Evolutionary conservation across 495 filamentous ascomycete genomes (phyloP).

Genomic region (Bryoglossum gracile): DNA sequence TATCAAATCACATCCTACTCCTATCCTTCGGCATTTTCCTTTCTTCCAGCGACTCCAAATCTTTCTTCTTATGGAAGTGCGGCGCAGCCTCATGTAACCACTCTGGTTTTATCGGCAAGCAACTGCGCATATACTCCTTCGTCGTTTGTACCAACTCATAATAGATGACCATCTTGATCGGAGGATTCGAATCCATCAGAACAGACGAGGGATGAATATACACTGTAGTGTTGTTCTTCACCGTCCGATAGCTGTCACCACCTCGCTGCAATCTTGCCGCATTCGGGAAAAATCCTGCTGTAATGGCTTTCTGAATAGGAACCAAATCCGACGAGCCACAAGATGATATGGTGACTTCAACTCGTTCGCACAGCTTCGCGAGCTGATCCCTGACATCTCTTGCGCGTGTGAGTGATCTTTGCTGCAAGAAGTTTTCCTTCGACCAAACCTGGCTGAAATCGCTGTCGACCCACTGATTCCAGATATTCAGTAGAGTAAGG

Average conservation of each 20-base stretch:
- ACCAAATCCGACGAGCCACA: conserved; percentile 62
- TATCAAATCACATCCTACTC: conserved; percentile 18
- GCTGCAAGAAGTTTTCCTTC: conserved; percentile 90
- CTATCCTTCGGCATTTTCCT: conserved; percentile 57
- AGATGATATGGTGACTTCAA: conserved; percentile 70
- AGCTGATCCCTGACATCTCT: conserved; percentile 93
- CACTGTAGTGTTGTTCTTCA: conserved; percentile 86
- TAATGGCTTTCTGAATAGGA: conserved; percentile 81
- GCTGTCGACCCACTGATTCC: conserved; percentile 92
- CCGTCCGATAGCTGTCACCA: conserved; percentile 87
- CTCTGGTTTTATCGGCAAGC: conserved; percentile 74
- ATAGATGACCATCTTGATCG: conserved; percentile 76
- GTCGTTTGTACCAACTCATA: conserved; percentile 89
- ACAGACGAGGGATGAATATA: conserved; percentile 84
- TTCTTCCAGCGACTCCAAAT: conserved; percentile 73
- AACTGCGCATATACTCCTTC: conserved; percentile 88
- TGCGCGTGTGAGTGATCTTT: conserved; percentile 75
- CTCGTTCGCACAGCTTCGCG: conserved; percentile 86
- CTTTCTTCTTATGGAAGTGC: conserved; percentile 91
- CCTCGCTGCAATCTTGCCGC: conserved; percentile 78
- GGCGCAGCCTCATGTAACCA: conserved; percentile 91
- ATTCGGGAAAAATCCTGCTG: conserved; percentile 91
- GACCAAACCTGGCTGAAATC: conserved; percentile 89
- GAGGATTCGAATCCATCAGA: conserved; percentile 71
- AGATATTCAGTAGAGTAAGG: conserved; percentile 86